Evolutionary conservation across 768 basidiomycete species (phyloP), one percentile per base, ranked within the genome.

Genomic region (Rubroboletus pulcherrimus): DNA sequence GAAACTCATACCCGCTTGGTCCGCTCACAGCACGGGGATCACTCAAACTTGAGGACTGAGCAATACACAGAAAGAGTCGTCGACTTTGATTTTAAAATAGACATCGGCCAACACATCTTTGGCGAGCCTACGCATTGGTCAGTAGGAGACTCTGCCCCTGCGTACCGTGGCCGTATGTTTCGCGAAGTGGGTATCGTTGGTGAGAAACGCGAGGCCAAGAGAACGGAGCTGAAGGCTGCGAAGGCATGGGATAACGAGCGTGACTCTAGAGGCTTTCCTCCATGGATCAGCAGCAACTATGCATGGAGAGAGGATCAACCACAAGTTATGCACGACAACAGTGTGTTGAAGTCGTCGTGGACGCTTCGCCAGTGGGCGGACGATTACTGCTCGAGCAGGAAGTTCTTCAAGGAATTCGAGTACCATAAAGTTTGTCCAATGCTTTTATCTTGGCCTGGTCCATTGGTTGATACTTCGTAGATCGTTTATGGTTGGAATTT

Each of bases 351-450:
- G 53, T 85, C 84, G 3, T 83, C 83, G 15, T 81, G 80, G 71
- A 79, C 84, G 0, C 66, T 91, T 41, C 75, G 87, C 33, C 78
- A 86, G 55, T 93, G 91, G 91, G 89, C 89, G 8, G 89, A 92
- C 60, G 84, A 87, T 53, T 93, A 91, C 63, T 91, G 89, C 55
- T 77, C 79, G 26, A 87, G 86, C 63, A 74, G 68, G 8, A 91
- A 86, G 62, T 69, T 78, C 15, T 73, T 93, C 58, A 93, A 92
- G 67, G 90, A 92, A 70, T 91, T 93, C 65, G 77, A 80, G 7
- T 88, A 91, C 58, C 73, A 78, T 24, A 90, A 90, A 75, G 86
- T 86, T 55, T 15, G 67, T 56, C 40, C 11, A 37, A 12, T 40
- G 41, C 17, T 38, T 39, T 51, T 9, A 34, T 31, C 12, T 31